Base-by-base conservation (phyloP, 352 stramenopile genomes). In the Phytophthora lateralis region DNA sequence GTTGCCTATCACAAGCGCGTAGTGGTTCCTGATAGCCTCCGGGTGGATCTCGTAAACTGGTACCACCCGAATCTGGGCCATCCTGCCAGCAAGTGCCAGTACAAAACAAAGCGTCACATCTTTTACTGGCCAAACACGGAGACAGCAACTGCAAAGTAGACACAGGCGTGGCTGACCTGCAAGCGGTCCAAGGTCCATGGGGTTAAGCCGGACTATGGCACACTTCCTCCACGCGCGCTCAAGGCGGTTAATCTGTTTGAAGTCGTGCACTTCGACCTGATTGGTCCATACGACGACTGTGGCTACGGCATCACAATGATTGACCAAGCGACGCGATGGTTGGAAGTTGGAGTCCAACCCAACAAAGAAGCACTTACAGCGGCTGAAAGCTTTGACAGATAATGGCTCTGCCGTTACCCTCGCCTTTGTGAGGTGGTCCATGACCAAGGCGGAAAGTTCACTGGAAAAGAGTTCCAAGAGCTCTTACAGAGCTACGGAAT, bases 251-350 rank as follows among this genome's bases (percentile, higher is more conserved):
- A 52, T 11, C 42, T 20, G 20, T 60, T 60, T 17, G 32, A 60
- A 7, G 10, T 60, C 11, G 30, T 52, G 5, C 52, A 60, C 24
- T 18, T 52, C 4, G 52, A 60, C 24, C 52, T 60, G 17, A 51
- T 60, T 21, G 52, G 24, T 2, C 32, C 32, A 3, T 38, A 38
- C 32, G 32, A 38, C 32, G 32, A 15, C 12, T 2, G 12, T 38
- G 8, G 32, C 3, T 38, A 38, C 32, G 32, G 32, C 8, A 38
- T 38, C 32, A 38, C 32, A 3, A 38, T 38, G 12, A 38, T 38
- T 15, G 32, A 14, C 32, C 32, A 38, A 12, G 32, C 32, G 3
- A 38, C 32, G 32, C 32, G 3, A 11, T 38, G 32, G 32, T 15
- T 38, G 8, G 32, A 38, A 15, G 32, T 29, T 38, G 32, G 32